Evolutionary conservation across 108 stramenopile species (phyloP).

Genomic region (Cyclotella distinguenda): DNA sequence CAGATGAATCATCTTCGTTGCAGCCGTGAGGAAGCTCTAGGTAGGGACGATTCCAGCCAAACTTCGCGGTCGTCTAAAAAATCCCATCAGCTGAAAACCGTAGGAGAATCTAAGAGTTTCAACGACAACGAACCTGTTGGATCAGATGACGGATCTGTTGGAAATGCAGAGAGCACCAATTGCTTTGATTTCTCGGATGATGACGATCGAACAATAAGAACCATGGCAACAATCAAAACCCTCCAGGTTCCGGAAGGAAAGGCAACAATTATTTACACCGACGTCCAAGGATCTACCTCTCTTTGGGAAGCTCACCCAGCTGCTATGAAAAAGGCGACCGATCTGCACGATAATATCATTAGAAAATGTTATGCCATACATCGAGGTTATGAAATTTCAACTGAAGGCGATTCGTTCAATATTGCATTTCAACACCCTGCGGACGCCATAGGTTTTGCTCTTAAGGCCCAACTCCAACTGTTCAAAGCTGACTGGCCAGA

Average conservation of each 20-base stretch:
- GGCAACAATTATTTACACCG: conserved; percentile 51
- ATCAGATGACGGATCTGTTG: neutral
- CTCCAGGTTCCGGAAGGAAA: conserved; percentile 30
- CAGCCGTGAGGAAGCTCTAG: too few relatives aligned
- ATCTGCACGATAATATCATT: conserved; percentile 49
- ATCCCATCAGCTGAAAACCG: too few relatives aligned
- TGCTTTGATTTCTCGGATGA: conserved; percentile 24
- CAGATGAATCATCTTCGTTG: too few relatives aligned
- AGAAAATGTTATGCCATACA: conserved; percentile 41
- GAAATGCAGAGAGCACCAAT: neutral
- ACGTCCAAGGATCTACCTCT: conserved; percentile 53
- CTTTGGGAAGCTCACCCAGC: conserved; percentile 49
- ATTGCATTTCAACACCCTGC: conserved; percentile 54
- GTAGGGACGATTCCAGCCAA: too few relatives aligned
- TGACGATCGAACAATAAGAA: conserved; percentile 19
- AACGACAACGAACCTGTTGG: neutral
- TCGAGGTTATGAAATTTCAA: conserved; percentile 48
- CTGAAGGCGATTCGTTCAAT: conserved; percentile 52
- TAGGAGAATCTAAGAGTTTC: too few relatives aligned
- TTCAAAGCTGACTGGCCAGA: conserved; percentile 46
- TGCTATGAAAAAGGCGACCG: conserved; percentile 50
- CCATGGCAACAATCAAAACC: conserved; percentile 32
- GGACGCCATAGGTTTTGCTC: conserved; percentile 45
- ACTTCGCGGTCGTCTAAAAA: too few relatives aligned
- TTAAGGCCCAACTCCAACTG: conserved; percentile 35